Conservation (phyloP, 352 stramenopile genomes). For the Hyaloperonospora brassicae region DNA sequence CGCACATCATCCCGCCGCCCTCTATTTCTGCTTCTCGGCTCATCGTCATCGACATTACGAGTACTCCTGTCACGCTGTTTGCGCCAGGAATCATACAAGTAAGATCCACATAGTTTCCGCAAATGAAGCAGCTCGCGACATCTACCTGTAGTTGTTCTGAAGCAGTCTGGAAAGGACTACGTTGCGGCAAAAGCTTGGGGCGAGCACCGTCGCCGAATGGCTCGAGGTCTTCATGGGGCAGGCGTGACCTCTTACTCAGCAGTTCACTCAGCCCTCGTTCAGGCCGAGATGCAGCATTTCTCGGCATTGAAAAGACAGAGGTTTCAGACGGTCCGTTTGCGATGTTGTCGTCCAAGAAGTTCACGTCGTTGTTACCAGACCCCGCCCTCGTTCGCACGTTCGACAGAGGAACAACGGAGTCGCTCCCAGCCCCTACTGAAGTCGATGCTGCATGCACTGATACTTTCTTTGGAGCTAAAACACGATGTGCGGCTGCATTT, state of each 20-base stretch:
- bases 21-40: conserved; percentile 17
- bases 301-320: conserved; percentile 7
- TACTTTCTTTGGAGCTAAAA: neutral
- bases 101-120: neutral
- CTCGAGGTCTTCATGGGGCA: conserved; percentile 20
- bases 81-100: conserved; percentile 3
- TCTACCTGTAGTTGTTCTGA: conserved; percentile 54
- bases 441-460: neutral
- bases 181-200: conserved; percentile 12
- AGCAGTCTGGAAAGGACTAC: conserved; percentile 66
- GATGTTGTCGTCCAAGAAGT: conserved; percentile 13
- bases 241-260: conserved; percentile 27
- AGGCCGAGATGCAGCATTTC: conserved; percentile 8
- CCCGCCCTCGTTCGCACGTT: conserved; percentile 1
- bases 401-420: neutral
- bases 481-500: neutral
- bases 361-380: conserved; percentile 9
- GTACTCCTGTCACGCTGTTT: conserved; percentile 37
- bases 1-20: conserved; percentile 20
- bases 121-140: neutral
- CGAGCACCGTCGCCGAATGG: conserved; percentile 15
- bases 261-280: conserved; percentile 30
- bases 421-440: neutral
- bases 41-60: conserved; percentile 33
- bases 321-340: conserved; percentile 12